A percentile compares a stretch with the other conserved stretches of the same genome.
Conservation (phyloP, 2,329 filamentous ascomycete genomes). For the Westerdykella ornata region DNA sequence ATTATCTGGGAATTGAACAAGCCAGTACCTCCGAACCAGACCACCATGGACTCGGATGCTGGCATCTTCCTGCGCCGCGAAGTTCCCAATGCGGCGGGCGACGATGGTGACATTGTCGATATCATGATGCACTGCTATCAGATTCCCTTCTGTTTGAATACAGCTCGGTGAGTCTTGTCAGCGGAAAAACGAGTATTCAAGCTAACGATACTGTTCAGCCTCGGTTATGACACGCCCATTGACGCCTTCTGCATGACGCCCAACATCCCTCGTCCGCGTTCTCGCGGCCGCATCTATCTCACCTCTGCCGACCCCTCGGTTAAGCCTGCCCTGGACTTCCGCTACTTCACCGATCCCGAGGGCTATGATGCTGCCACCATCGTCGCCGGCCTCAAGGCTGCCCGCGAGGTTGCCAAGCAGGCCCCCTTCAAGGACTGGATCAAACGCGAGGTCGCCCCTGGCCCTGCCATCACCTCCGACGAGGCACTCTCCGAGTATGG, state of each 20-base stretch:
- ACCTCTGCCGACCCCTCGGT: conserved; percentile 66
- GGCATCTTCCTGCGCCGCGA: conserved; percentile 83
- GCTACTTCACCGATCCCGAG: conserved; percentile 81
- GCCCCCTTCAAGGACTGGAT: conserved; percentile 77
- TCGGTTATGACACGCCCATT: conserved; percentile 65
- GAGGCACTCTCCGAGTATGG: conserved; percentile 78
- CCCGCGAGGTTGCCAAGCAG: conserved; percentile 68
- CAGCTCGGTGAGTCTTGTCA: conserved; percentile 47
- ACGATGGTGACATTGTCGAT: conserved; percentile 71
- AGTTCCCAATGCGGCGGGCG: conserved; percentile 58
- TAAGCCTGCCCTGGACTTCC: conserved; percentile 80
- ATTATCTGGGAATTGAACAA: conserved; percentile 74
- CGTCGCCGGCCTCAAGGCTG: conserved; percentile 68
- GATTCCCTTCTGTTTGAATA: conserved; percentile 87
- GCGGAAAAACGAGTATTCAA: not conserved
- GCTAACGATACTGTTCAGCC: conserved; percentile 25
- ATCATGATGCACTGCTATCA: conserved; percentile 98
- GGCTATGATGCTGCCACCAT: conserved; percentile 79
- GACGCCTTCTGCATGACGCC: conserved; percentile 92
- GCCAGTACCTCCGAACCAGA: conserved; percentile 70
- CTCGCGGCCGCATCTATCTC: conserved; percentile 69
- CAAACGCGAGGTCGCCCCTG: conserved; percentile 73
- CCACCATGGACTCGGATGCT: conserved; percentile 85
- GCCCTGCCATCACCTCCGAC: conserved; percentile 65
- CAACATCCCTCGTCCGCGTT: conserved; percentile 78